A percentile compares a stretch with the other conserved stretches of the same genome.
phyloP scores from a whole-genome alignment of 2,329 filamentous ascomycete genomes.

The Fusarium tricinctum region DNA sequence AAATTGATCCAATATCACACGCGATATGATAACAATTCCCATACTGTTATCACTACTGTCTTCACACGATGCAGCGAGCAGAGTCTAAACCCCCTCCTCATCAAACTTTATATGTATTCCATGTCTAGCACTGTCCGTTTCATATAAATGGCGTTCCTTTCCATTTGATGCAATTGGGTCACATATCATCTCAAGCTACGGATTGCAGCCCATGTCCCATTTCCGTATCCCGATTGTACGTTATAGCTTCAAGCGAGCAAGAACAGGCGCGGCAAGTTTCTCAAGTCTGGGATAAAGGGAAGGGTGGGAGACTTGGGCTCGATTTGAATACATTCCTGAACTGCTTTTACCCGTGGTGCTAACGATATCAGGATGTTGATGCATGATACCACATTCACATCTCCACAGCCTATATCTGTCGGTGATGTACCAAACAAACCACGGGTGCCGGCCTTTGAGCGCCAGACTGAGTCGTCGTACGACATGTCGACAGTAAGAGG shows the following conservation, averaged over 20 bases:
- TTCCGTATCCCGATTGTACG: not conserved
- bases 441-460: slow-evolving; percentile 23
- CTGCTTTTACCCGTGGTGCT: slow-evolving; percentile 24
- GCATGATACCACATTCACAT: slow-evolving; percentile 1
- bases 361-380: slow-evolving; percentile 20
- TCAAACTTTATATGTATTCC: not conserved
- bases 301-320: slow-evolving; percentile 1
- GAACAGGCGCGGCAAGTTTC: slow-evolving; percentile 3
- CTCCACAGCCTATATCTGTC: slow-evolving; percentile 7
- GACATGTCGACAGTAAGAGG: slow-evolving; percentile 12
- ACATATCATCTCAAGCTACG: slow-evolving; percentile 6
- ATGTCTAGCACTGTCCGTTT: slow-evolving; percentile 9
- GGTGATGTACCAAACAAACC: slow-evolving; percentile 1
- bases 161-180: not conserved
- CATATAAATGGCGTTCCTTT: not conserved
- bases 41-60: not conserved
- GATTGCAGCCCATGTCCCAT: not conserved
- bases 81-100: not conserved
- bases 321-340: slow-evolving; percentile 19
- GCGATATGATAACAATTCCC: not conserved
- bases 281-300: not conserved
- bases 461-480: slow-evolving; percentile 28
- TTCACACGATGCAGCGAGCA: not conserved
- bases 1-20: slow-evolving; percentile 12
- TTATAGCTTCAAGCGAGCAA: slow-evolving; percentile 1